Conservation (phyloP, 352 stramenopile genomes). For the Globisporangium camurandrum region DNA sequence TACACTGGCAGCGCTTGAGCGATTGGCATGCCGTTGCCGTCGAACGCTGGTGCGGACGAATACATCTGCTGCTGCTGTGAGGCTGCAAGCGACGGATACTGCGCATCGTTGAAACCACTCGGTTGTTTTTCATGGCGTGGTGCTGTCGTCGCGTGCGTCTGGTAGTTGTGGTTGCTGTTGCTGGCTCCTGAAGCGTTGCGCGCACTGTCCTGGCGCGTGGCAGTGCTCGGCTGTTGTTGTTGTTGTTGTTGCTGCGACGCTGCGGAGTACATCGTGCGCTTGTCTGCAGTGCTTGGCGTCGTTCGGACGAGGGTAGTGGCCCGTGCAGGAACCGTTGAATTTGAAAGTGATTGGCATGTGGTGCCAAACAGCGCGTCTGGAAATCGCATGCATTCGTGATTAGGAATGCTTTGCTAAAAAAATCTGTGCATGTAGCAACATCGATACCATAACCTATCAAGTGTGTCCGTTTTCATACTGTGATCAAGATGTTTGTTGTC, state of each 20-base stretch:
- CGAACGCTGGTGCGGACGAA: neutral
- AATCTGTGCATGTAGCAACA: no score
- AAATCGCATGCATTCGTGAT: no score
- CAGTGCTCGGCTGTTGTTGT: neutral
- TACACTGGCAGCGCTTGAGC: constrained; percentile 4
- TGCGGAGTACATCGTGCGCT: neutral
- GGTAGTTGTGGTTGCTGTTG: neutral
- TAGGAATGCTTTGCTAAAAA: no score
- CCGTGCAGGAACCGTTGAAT: no score
- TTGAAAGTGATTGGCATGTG: no score
- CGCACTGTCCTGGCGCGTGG: no score
- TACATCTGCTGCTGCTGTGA: constrained; percentile 2
- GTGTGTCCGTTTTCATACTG: no score
- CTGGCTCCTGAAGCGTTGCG: neutral
- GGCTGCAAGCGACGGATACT: constrained; percentile 5
- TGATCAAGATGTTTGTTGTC: no score
- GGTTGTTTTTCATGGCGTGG: constrained; percentile 2
- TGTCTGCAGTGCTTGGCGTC: neutral
- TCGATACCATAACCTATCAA: no score
- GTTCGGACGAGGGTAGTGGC: no score
- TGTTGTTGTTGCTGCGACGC: neutral
- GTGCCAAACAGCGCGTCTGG: no score
- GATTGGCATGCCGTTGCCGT: neutral
- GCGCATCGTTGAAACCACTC: constrained; percentile 7
- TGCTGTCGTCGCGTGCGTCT: neutral